A percentile compares a stretch with the other conserved stretches of the same genome.
Conservation (phyloP, 129 eudicot species). For the Oenanthe sinensis region DNA sequence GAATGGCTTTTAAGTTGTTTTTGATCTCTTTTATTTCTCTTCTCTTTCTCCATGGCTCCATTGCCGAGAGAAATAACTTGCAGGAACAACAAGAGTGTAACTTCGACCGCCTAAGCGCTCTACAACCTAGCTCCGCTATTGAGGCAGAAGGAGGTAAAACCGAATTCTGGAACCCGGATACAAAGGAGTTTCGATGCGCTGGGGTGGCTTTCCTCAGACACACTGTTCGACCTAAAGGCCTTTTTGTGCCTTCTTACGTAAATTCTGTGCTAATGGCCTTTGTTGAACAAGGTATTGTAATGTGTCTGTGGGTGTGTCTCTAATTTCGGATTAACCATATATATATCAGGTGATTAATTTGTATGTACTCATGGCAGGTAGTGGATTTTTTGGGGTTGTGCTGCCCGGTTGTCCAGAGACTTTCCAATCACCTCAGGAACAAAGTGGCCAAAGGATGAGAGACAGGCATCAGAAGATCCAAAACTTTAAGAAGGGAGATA, state of each 20-base stretch:
- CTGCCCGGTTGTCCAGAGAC: slow-evolving; percentile 69
- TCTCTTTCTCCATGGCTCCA: slow-evolving; percentile 13
- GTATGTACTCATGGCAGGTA: slow-evolving; percentile 26
- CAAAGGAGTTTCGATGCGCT: slow-evolving; percentile 39
- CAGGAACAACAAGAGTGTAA: slow-evolving; percentile 36
- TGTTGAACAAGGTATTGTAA: slow-evolving; percentile 35
- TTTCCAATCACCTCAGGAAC: slow-evolving; percentile 48
- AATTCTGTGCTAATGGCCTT: slow-evolving; percentile 50
- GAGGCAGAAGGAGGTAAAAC: slow-evolving; percentile 60
- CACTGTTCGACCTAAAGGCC: slow-evolving; percentile 22
- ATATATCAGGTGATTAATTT: background rate
- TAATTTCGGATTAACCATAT: background rate
- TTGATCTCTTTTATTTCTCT: slow-evolving; percentile 4
- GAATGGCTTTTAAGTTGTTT: slow-evolving; percentile 22
- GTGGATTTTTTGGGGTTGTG: slow-evolving; percentile 45
- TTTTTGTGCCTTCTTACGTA: slow-evolving; percentile 29
- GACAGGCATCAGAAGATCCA: slow-evolving; percentile 72
- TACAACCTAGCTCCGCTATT: slow-evolving; percentile 34
- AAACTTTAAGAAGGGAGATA: slow-evolving; percentile 48
- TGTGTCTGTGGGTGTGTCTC: background rate
- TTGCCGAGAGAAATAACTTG: slow-evolving; percentile 22
- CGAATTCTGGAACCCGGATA: slow-evolving; percentile 44
- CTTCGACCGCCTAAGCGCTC: slow-evolving; percentile 36
- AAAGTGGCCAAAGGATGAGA: slow-evolving; percentile 7
- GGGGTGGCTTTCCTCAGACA: slow-evolving; percentile 30